These are phyloP conservation scores for Candida sanyaensis DNA, from an alignment of 1,139 yeast species.

Conservation along the genomic window DNA sequence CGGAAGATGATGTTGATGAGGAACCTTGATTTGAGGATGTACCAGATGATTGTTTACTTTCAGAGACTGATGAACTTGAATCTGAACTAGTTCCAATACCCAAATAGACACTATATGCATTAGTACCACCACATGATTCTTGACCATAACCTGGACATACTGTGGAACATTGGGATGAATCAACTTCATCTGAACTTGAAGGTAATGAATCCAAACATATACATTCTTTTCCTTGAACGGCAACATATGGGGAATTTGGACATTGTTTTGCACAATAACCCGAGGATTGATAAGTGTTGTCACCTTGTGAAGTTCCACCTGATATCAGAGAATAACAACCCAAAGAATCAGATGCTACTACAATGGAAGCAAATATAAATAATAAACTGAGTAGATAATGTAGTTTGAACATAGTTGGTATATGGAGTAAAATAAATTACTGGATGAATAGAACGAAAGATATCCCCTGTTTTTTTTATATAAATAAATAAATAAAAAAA, in stretches of 20 bases:
- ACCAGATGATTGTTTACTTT: neutral
- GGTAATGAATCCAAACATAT: conserved; percentile 67
- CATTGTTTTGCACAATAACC: conserved; percentile 51
- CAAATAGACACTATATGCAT: conserved; percentile 42
- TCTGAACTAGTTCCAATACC: conserved; percentile 17
- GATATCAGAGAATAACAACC: conserved; percentile 37
- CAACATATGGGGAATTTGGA: conserved; percentile 55
- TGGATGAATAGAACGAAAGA: too few species aligned
- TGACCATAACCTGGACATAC: conserved; percentile 54
- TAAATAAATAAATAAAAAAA: too few species aligned
- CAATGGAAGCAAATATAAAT: neutral
- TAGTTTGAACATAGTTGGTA: conserved; percentile 4
- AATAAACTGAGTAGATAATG: neutral
- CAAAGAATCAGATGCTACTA: conserved; percentile 6
- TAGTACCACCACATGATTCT: conserved; percentile 59
- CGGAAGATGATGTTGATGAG: conserved; percentile 5
- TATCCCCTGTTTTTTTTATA: too few species aligned
- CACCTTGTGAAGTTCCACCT: conserved; percentile 29
- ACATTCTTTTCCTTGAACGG: conserved; percentile 61
- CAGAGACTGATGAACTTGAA: conserved; percentile 10
- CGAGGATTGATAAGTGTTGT: conserved; percentile 50
- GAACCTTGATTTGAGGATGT: conserved; percentile 5
- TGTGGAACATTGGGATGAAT: conserved; percentile 37
- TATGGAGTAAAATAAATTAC: neutral
- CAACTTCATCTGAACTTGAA: conserved; percentile 25